Evolutionary conservation across 805 yeast species (phyloP).

Genomic region (Metschnikowia sp.): DNA sequence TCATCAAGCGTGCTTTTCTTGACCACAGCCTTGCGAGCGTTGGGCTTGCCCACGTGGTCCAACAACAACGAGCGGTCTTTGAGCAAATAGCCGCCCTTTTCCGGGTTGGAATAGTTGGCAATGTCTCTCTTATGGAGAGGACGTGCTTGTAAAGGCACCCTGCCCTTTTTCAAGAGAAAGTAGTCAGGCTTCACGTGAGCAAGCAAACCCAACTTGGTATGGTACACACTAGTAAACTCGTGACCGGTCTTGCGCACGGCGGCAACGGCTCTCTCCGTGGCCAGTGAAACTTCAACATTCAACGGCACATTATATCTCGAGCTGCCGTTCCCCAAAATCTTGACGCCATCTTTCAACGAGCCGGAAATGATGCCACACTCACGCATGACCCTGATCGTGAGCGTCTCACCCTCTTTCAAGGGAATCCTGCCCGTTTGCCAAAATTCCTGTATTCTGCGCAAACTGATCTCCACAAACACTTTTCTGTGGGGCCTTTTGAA

Average conservation of each 20-base stretch:
- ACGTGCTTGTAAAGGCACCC: conserved; percentile 79
- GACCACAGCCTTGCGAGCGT: conserved; percentile 13
- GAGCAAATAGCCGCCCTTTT: conserved; percentile 71
- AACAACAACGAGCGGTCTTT: conserved; percentile 37
- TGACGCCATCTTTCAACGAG: conserved; percentile 72
- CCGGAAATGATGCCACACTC: conserved; percentile 73
- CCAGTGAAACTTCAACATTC: conserved; percentile 78
- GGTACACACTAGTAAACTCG: conserved; percentile 68
- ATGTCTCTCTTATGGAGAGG: conserved; percentile 83
- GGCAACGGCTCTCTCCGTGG: conserved; percentile 69
- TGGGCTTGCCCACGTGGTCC: conserved; percentile 29
- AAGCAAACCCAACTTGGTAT: conserved; percentile 56
- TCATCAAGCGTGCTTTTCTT: conserved; percentile 36
- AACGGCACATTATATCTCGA: conserved; percentile 54
- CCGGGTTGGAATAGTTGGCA: conserved; percentile 67
- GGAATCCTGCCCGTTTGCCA: conserved; percentile 63
- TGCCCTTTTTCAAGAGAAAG: conserved; percentile 66
- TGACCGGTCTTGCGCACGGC: conserved; percentile 74
- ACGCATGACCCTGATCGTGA: conserved; percentile 75
- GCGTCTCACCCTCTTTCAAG: conserved; percentile 54
- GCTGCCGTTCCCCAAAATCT: conserved; percentile 65
- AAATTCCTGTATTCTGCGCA: conserved; percentile 68
- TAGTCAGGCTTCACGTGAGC: conserved; percentile 76
- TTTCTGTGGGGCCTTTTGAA: conserved; percentile 63
- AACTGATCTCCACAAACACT: conserved; percentile 56